A percentile compares a stretch with the other conserved stretches of the same genome.
These are phyloP conservation scores for Shiraia sp. DNA, from an alignment of 2,329 filamentous ascomycete species.

Conservation along the genomic window DNA sequence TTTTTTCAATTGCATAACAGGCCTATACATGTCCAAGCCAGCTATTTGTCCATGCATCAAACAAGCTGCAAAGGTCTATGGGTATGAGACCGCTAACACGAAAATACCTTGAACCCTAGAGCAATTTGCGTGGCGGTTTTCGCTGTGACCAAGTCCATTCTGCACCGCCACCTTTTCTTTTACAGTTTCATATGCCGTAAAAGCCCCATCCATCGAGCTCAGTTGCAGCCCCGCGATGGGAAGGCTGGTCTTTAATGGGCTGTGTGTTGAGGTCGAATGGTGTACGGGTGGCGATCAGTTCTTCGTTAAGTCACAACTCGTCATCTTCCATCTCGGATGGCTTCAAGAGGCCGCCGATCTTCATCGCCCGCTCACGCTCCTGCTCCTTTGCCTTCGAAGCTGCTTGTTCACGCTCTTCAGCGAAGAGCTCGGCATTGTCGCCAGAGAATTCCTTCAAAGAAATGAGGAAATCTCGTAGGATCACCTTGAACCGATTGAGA, in stretches of 20 bases:
- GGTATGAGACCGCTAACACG: constrained; percentile 28
- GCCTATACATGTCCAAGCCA: constrained; percentile 26
- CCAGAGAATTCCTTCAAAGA: constrained; percentile 95
- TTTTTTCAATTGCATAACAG: constrained; percentile 29
- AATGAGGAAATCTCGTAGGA: constrained; percentile 94
- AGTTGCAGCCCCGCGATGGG: constrained; percentile 15
- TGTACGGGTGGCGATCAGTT: constrained; percentile 46
- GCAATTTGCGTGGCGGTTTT: constrained; percentile 14
- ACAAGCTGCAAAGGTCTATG: constrained; percentile 26
- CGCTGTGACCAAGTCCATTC: constrained; percentile 13
- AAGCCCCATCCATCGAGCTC: constrained; percentile 67
- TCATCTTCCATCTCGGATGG: constrained; percentile 89
- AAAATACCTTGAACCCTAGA: constrained; percentile 12
- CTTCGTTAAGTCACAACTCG: constrained; percentile 75
- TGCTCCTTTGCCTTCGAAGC: constrained; percentile 82
- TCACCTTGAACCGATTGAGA: constrained; percentile 92
- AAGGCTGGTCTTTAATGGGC: constrained; percentile 10
- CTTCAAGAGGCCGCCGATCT: constrained; percentile 94
- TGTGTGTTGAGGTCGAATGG: constrained; percentile 34
- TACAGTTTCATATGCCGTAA: constrained; percentile 56
- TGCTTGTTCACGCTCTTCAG: constrained; percentile 92
- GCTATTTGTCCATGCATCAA: constrained; percentile 25
- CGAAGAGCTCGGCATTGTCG: constrained; percentile 91
- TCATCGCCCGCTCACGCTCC: constrained; percentile 89
- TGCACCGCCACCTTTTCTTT: constrained; percentile 7